Evolutionary conservation across 345 rosid genomes (phyloP).

Genomic region (Aethionema arabicum): DNA sequence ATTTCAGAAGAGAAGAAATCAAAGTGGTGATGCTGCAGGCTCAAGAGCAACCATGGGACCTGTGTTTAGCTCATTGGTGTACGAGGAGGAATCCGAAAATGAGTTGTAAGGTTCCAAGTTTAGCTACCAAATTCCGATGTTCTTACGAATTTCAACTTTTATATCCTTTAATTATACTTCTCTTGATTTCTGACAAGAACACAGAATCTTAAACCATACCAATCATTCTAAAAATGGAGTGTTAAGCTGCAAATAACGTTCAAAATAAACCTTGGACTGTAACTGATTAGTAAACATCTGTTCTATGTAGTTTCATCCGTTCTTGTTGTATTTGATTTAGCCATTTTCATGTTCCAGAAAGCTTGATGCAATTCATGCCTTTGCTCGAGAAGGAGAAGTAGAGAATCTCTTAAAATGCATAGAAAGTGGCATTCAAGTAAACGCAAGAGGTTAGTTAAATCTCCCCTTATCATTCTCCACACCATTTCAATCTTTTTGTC

Average conservation of each 20-base stretch:
- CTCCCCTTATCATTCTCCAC: neutral
- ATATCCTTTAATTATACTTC: neutral
- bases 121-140: constrained; percentile 9
- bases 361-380: constrained; percentile 85
- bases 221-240: no score
- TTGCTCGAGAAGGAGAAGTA: constrained; percentile 91
- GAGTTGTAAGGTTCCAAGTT: constrained; percentile 71
- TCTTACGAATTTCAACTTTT: neutral
- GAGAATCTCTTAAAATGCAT: constrained; percentile 68
- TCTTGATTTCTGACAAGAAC: neutral
- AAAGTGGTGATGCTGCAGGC: constrained; percentile 42
- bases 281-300: no score
- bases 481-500: neutral
- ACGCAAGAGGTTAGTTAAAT: constrained; percentile 56
- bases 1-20: constrained; percentile 47
- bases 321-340: neutral
- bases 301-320: neutral
- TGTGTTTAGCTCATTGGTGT: constrained; percentile 80
- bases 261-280: no score
- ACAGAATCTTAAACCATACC: neutral
- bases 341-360: constrained; percentile 44
- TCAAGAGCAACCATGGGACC: constrained; percentile 78
- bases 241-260: no score
- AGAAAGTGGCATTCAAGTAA: constrained; percentile 64
- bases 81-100: constrained; percentile 74